Evolutionary conservation across 176 grass and related monocot species (phyloP), one percentile per base, ranked within the genome.

Genomic region (Dactylis glomerata): DNA sequence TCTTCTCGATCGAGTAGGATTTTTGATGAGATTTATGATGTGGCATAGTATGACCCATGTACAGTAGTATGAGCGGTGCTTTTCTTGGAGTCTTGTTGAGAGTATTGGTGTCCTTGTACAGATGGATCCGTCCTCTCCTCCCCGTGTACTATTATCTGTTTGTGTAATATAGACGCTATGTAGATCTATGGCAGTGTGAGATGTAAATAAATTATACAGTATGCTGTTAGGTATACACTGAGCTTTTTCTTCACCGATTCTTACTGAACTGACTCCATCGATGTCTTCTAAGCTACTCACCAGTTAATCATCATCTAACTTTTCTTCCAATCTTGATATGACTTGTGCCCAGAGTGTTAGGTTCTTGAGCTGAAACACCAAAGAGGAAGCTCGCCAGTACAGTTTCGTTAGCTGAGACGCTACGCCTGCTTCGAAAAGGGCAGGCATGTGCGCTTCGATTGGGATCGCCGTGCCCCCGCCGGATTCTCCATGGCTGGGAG

Each of bases 81-180:
- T 73, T 55, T 78, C 51, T 73, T 70, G 27, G 5, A 70, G 68
- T 15, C 40, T 81, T 89, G 47, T 28, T 27, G 49, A 82, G 71
- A 86, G 84, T 42, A 88, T 1, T 16, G 10, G 45, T 13, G 42
- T 78, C 42, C 54, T 57, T 90, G 84, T 90, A 86, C 79, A 88
- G 83, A 52, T 23, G 28, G 11, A n/a, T 31, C 22, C 30, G 20
- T 34, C 40, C 56, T 82, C 27, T 73, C 33, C 81, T 61, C 58
- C 66, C 63, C 34, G 2, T 70, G 33, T 70, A 75, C 32, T 46
- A 73, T 23, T 45, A 17, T 45, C 49, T 77, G 40, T 49, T 61
- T 32, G 47, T 82, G 73, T 82, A 77, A 42, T 77, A 6, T 86
- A 89, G 88, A 81, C 74, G 27, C 26, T 85, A 22, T 41, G 68